Evolutionary conservation across 2,329 filamentous ascomycete species (phyloP), one percentile per base, ranked within the genome.

Genomic region (Phialophora expanda): DNA sequence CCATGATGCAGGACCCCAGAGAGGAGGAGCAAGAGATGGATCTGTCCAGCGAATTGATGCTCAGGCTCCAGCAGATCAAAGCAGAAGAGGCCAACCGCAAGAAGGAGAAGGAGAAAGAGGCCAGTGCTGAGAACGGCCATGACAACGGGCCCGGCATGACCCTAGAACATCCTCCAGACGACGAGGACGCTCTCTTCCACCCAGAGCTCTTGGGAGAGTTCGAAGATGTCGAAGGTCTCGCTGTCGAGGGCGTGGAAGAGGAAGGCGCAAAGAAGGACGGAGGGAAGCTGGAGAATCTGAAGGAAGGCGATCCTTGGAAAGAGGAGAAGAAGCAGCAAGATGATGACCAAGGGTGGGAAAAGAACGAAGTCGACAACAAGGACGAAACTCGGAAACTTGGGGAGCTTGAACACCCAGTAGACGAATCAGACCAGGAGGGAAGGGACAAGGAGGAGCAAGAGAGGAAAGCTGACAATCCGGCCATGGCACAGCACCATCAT

Each of bases 21-120:
- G 60, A 66, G 7, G 58, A 62, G 28, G 56, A 63, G 4, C 61
- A 62, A 30, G 64, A 62, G 17, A 44, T 67, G 56, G 65, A 69
- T 28, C 51, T 58, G 26, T 41, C 53, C 24, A 67, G 63, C 17
- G 67, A 69, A 50, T 44, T 69, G 24, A 24, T 67, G 54, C 38
- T 53, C 26, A 63, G 61, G 34, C 20, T 44, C 57, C 59, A 63
- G 28, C 30, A 55, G 24, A 38, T 24, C 30, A 50, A 60, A 60
- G 34, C 48, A 9, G 32, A 64, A 22, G 41, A 2, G 11, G 9
- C 38, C 20, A 48, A 62, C 17, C 24, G 38, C 17, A 61, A 65
- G 50, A 28, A 61, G 38, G 17, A n/a, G 38, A 5, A n/a, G 8
- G 30, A 30, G 38, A 44, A 20, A n/a, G 17, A 41, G 38, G 38